Base-by-base conservation (phyloP, 2,329 filamentous ascomycete species). In the Penicillium verrucosum region DNA sequence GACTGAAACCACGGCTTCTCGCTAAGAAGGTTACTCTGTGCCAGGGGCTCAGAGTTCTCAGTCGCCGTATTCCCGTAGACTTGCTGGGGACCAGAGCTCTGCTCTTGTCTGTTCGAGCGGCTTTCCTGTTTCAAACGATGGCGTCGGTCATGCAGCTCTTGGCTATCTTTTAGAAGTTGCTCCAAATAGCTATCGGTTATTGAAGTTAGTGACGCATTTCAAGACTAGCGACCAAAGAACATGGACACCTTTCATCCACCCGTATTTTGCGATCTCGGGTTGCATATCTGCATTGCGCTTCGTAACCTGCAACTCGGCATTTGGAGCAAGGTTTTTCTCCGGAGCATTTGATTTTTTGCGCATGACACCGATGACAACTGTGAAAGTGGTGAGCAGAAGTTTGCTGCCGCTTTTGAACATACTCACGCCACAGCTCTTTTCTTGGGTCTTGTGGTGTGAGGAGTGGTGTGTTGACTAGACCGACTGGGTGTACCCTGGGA, bases 261-360 rank as follows among this genome's bases (percentile, higher is more conserved):
- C 71, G 66, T 29, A 77, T 47, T 60, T 74, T 76, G 21, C 74
- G 67, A 41, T 77, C 75, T 12, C 72, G 72, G 12, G 65, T 56
- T 5, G 71, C 67, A 56, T 76, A 77, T 18, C 64, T 58, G 41
- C 75, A 77, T 32, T 71, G 64, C 9, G 59, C 60, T 0, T 60
- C 65, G 45, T 67, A 68, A 4, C 70, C 71, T 2, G 68, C 66
- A 16, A 65, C 57, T 38, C 63, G 60, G 55, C 75, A 77, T 18
- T 70, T 68, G 14, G 66, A 63, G 51, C 76, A 78, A 4, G 76
- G 76, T n/a, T 71, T 67, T 21, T 70, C 67, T 1, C 75, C 75
- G 0, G 75, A 77, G 54, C 76, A 78, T 58, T 74, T 77, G 30
- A 76, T 73, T 54, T 78, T 78, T n/a, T 76, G 75, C 0, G 65